phyloP scores from a whole-genome alignment of 2,329 filamentous ascomycete species.

The Diaporthe capsici region DNA sequence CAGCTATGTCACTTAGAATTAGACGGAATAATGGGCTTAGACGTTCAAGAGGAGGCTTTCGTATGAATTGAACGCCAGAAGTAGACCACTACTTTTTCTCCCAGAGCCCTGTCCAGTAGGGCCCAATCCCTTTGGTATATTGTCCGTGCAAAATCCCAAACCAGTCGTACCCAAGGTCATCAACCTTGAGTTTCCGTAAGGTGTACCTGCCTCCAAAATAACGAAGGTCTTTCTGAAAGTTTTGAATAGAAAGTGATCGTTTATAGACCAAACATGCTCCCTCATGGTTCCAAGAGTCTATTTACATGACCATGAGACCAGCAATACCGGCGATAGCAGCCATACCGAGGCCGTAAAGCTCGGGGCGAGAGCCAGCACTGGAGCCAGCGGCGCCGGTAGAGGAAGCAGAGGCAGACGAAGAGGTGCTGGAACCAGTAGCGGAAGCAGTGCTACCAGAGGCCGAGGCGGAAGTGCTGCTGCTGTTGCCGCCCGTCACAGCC shows the following conservation, averaged over 20 bases:
- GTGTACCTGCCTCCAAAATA: conserved; percentile 9
- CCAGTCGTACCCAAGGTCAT: neutral
- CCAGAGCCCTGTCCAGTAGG: neutral
- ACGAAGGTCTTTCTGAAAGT: conserved; percentile 12
- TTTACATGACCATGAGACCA: conserved; percentile 36
- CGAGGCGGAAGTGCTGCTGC: conserved; percentile 21
- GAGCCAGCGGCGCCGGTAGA: conserved; percentile 28
- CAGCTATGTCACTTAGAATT: neutral
- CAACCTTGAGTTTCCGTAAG: neutral
- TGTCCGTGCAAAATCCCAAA: neutral
- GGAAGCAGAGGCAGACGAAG: conserved; percentile 25
- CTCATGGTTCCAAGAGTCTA: neutral
- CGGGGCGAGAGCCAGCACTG: conserved; percentile 32
- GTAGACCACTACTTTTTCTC: neutral
- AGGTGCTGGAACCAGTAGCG: conserved; percentile 18
- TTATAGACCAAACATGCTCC: neutral
- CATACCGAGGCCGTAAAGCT: conserved; percentile 39
- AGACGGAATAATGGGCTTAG: neutral
- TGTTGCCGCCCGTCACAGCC: conserved; percentile 24
- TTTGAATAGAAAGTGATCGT: conserved; percentile 11
- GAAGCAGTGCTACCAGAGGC: conserved; percentile 1
- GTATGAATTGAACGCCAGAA: conserved; percentile 6
- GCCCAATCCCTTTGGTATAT: conserved; percentile 14
- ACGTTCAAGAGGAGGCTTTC: neutral
- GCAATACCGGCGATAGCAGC: conserved; percentile 35